A percentile compares a stretch with the other conserved stretches of the same genome.
Evolutionary conservation across 495 filamentous ascomycete genomes (phyloP).

Genomic region (Cryomyces minteri): DNA sequence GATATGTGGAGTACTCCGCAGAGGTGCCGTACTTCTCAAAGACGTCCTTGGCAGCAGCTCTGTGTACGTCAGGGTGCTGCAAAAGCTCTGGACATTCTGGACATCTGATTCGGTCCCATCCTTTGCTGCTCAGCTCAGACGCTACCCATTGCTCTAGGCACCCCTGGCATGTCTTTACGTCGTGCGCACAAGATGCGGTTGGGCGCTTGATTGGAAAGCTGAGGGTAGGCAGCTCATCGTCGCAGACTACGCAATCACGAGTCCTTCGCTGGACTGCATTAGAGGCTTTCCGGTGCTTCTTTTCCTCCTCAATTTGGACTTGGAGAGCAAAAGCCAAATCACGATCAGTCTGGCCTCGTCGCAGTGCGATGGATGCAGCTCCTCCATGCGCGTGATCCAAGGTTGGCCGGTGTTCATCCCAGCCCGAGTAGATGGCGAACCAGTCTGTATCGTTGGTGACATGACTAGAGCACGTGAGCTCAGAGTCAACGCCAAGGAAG

Average conservation of each 20-base stretch:
- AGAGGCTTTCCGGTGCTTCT: background rate
- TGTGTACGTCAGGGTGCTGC: too few species aligned
- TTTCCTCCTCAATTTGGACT: constrained; percentile 4
- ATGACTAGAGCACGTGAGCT: too few species aligned
- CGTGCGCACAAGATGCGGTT: constrained; percentile 1
- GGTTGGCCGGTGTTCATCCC: too few species aligned
- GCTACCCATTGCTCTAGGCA: constrained; percentile 10
- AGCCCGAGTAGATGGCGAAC: too few species aligned
- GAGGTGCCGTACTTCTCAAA: too few species aligned
- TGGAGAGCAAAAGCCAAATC: constrained; percentile 2
- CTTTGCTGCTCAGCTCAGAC: constrained; percentile 6
- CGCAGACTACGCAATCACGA: constrained; percentile 9
- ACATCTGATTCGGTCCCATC: constrained; percentile 8
- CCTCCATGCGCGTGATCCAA: too few species aligned
- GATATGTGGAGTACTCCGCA: too few species aligned
- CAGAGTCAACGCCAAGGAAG: too few species aligned
- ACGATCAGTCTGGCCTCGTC: background rate
- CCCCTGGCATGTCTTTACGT: background rate
- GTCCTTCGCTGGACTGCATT: background rate
- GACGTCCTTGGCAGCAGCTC: too few species aligned
- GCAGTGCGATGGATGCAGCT: too few species aligned
- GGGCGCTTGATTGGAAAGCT: constrained; percentile 8
- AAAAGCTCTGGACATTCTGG: constrained; percentile 1
- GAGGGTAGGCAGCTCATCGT: background rate
- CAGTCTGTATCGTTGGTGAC: too few species aligned